Base-by-base conservation (phyloP, 805 yeast genomes). In the Ogataea haglerorum region DNA sequence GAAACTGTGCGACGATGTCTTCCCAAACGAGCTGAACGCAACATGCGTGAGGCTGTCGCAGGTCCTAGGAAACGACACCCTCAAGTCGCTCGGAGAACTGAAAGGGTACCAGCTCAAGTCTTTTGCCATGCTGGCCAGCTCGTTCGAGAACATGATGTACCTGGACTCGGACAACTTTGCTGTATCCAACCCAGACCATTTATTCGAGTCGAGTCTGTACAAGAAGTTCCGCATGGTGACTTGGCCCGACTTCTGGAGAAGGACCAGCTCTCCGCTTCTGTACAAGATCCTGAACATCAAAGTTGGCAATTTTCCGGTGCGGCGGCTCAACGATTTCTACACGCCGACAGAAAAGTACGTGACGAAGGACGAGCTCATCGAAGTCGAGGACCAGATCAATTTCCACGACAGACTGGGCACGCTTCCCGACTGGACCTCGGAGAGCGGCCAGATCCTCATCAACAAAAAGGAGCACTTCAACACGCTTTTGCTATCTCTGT, bases 191-290 rank as follows among this genome's bases (percentile, higher is more conserved):
- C 75, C 75, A 4, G 72, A 68, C 38, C 19, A 28, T 6, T 40
- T 66, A 6, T 59, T 65, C 19, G 41, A 46, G 1, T 54, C 64
- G 1, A 69, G 70, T 16, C 72, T 83, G 3, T 81, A 69, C 56
- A 43, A 51, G 21, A 56, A 63, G 10, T 60, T 64, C 27, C 84
- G 85, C 3, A 59, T 82, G 58, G 70, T 82, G 23, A 68, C 80
- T 2, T 82, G 89, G 89, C 90, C 89, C 1, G 89, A 82, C 61
- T 78, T 78, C 45, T 82, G 90, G 89, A 69, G 76, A 52, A 69
- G 90, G 44, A 75, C 84, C 4, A 76, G 85, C 0, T 70, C 83
- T 1, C 88, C 89, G 2, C 57, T 63, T 25, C 73, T 73, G 48
- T 82, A 80, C 56, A 63, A 72, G 24, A 36, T 52, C 2, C 31